A percentile compares a stretch with the other conserved stretches of the same genome.
Conservation (phyloP, 257 asterid species). For the Cynanchum wilfordii region DNA sequence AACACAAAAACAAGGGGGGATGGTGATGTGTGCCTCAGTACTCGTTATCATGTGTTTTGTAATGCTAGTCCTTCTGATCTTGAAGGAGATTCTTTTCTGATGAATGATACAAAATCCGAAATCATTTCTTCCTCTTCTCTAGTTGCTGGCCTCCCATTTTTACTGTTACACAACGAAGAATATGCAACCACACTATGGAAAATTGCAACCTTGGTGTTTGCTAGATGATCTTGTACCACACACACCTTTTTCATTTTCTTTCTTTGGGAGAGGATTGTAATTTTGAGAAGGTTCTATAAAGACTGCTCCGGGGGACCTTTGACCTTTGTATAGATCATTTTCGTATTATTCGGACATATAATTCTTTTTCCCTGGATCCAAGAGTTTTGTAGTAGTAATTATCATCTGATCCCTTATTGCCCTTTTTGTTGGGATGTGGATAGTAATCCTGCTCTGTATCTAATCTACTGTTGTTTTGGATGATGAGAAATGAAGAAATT, state of each 20-base stretch:
- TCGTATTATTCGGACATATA: constrained; percentile 20
- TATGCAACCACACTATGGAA: background rate
- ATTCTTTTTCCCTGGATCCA: constrained; percentile 19
- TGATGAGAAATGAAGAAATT: constrained; percentile 1
- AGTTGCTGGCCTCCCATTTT: constrained; percentile 7
- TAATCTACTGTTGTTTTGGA: background rate
- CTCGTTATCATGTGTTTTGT: constrained; percentile 87
- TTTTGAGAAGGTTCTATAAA: constrained; percentile 13
- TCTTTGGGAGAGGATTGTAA: constrained; percentile 22
- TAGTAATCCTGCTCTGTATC: background rate
- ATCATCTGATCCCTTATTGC: background rate
- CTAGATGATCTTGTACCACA: constrained; percentile 11
- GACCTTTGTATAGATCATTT: constrained; percentile 48
- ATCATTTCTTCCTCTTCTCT: background rate
- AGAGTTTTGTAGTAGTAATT: constrained; percentile 27
- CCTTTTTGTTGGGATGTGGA: background rate
- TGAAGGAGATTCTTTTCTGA: constrained; percentile 73
- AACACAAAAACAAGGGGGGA: constrained; percentile 87
- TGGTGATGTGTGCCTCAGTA: constrained; percentile 89
- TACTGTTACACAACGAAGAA: constrained; percentile 3
- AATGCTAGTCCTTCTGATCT: constrained; percentile 81
- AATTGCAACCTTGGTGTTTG: background rate
- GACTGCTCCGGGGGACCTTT: constrained; percentile 26
- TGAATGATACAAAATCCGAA: constrained; percentile 6
- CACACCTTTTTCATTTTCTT: background rate